Percentiles rank a stretch among this genome's conserved stretches.
These are phyloP conservation scores for Kodamaea kakaduensis DNA, from an alignment of 805 yeast genomes.

Conservation along the genomic window DNA sequence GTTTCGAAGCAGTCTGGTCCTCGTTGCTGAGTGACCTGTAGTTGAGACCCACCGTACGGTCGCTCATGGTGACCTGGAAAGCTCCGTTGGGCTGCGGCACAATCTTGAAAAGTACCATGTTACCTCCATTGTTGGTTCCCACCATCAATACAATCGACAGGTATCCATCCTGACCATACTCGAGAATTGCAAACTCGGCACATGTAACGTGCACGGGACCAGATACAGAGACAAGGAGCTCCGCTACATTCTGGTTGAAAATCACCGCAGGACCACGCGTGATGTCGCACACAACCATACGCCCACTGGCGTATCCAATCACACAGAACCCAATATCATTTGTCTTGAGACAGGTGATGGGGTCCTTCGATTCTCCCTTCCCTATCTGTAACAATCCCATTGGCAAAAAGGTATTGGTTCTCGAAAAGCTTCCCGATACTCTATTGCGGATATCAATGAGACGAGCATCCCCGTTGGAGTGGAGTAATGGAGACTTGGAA, in stretches of 20 bases:
- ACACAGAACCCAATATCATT: slow-evolving; percentile 83
- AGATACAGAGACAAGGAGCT: slow-evolving; percentile 29
- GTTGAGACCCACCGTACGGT: slow-evolving; percentile 34
- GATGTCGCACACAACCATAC: slow-evolving; percentile 64
- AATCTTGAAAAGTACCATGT: slow-evolving; percentile 59
- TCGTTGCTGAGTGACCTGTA: slow-evolving; percentile 26
- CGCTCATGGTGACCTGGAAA: slow-evolving; percentile 53
- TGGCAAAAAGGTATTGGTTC: slow-evolving; percentile 33
- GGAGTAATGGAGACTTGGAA: slow-evolving; percentile 26
- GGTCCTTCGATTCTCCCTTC: slow-evolving; percentile 23
- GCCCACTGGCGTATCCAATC: slow-evolving; percentile 74
- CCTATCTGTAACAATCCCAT: slow-evolving; percentile 23
- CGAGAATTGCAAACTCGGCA: slow-evolving; percentile 71
- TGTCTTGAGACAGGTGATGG: slow-evolving; percentile 58
- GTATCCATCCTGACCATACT: slow-evolving; percentile 59
- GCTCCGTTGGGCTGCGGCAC: slow-evolving; percentile 60
- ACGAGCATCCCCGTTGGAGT: slow-evolving; percentile 30
- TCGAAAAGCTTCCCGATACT: slow-evolving; percentile 39
- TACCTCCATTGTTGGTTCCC: slow-evolving; percentile 74
- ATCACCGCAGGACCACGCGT: slow-evolving; percentile 74
- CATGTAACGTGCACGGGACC: slow-evolving; percentile 45
- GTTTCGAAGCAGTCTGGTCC: slow-evolving; percentile 43
- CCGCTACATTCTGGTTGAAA: slow-evolving; percentile 29
- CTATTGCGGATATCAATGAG: slow-evolving; percentile 52
- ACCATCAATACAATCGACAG: slow-evolving; percentile 69